Percentiles rank a stretch among this genome's conserved stretches.
Conservation (phyloP, 2,329 filamentous ascomycete species). For the Coniochaeta prunicola region DNA sequence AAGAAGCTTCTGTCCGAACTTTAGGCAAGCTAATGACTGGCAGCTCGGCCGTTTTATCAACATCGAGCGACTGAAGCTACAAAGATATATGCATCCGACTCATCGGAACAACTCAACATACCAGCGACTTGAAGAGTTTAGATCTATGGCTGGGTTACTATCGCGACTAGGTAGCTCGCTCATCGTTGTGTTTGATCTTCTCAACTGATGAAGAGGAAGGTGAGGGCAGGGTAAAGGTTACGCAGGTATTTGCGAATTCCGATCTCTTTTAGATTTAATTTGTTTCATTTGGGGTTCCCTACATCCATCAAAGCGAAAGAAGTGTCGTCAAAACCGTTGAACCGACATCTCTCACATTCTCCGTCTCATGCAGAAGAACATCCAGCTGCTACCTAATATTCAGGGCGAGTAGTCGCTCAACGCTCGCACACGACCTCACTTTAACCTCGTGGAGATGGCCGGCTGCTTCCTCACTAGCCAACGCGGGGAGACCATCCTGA, state of each 20-base stretch:
- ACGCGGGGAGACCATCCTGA: constrained; percentile 7
- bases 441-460: constrained; percentile 59
- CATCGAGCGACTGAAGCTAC: too few relatives aligned
- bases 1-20: background rate
- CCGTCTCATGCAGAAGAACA: constrained; percentile 1
- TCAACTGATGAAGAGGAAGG: background rate
- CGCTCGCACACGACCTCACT: constrained; percentile 56
- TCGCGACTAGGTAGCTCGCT: too few relatives aligned
- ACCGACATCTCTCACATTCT: background rate
- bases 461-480: constrained; percentile 14
- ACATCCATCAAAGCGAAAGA: background rate
- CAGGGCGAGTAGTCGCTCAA: constrained; percentile 45
- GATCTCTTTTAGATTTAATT: background rate
- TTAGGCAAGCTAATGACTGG: background rate
- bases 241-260: background rate
- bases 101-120: too few relatives aligned
- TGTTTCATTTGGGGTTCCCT: background rate
- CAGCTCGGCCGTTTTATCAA: background rate
- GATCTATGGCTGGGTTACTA: too few relatives aligned
- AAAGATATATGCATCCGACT: too few relatives aligned
- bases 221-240: background rate
- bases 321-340: background rate
- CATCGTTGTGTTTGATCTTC: too few relatives aligned
- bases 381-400: constrained; percentile 17
- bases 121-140: too few relatives aligned